Evolutionary conservation across 2,329 filamentous ascomycete genomes (phyloP).

Genomic region (Akanthomyces dipterigenus): DNA sequence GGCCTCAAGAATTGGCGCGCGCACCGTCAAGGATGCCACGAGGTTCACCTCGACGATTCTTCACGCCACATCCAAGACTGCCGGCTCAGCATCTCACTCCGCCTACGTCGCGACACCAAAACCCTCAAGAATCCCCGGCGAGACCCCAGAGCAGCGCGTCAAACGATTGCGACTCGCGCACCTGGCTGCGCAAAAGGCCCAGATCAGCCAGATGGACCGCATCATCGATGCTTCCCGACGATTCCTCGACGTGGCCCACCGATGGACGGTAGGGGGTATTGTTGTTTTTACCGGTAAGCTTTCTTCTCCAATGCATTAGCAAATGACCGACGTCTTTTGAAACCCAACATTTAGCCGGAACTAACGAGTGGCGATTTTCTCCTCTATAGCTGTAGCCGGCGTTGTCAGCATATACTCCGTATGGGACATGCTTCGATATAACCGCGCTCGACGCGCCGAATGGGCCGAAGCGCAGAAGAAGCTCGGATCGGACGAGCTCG

Average conservation of each 20-base stretch:
- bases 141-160: conserved; percentile 65
- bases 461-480: conserved; percentile 50
- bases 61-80: conserved; percentile 60
- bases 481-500: conserved; percentile 47
- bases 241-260: conserved; percentile 50
- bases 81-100: conserved; percentile 22
- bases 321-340: background rate
- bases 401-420: conserved; percentile 53
- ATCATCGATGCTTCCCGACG: conserved; percentile 41
- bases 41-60: conserved; percentile 52
- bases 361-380: background rate
- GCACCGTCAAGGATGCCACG: conserved; percentile 72
- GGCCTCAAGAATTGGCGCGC: conserved; percentile 44
- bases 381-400: conserved; percentile 44
- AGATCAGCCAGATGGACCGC: conserved; percentile 46
- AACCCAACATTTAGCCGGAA: too few species aligned
- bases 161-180: conserved; percentile 61
- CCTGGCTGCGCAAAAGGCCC: conserved; percentile 55
- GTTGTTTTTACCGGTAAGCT: conserved; percentile 50
- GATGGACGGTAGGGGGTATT: conserved; percentile 46
- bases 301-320: background rate
- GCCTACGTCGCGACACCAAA: conserved; percentile 17
- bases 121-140: conserved; percentile 32
- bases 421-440: conserved; percentile 55
- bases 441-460: conserved; percentile 52